Base-by-base conservation (phyloP, 495 filamentous ascomycete genomes). In the Penicillium argentinense region DNA sequence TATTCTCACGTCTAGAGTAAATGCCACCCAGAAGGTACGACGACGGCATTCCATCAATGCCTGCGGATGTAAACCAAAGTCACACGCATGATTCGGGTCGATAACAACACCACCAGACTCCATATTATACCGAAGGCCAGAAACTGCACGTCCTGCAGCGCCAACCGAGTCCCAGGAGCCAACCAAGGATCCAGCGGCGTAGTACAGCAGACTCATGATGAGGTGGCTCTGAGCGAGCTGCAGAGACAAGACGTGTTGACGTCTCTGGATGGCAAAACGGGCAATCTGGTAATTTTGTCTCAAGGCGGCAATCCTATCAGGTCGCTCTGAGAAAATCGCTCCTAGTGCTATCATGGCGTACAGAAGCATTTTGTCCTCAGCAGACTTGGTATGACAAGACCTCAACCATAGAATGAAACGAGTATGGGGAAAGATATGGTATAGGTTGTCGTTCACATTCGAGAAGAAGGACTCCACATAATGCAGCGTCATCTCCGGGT, bases 341-440 rank as follows among this genome's bases (percentile, higher is more conserved):
- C 76, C 80, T 49, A 82, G 48, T 2, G 80, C 72, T 54, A 88
- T 77, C 55, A 84, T 76, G 9, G 77, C 77, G 67, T 86, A 88
- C 36, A 84, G 73, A 37, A 85, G 72, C 82, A 88, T 89, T 54
- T 76, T 76, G 63, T 88, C 85, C 60, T 82, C 80, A 51, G 72
- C 68, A 32, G 73, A 77, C 59, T 85, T 86, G 14, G 67, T 63
- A 11, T 52, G 72, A 47, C 73, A 67, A 47, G 70, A 73, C 30
- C 64, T 72, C 25, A 80, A 47, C 80, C 80, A 84, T n/a, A 65
- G 34, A 17, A 72, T 38, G 43, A 84, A 81, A 9, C 59, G 69
- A 48, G 64, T 49, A 51, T 72, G 71, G 16, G 84, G 82, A 52
- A 86, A 80, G 53, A 85, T 72, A 50, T 69, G 72, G 55, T 79